Evolutionary conservation across 345 rosid species (phyloP), one percentile per base, ranked within the genome.

Genomic region (Moringa oleifera): DNA sequence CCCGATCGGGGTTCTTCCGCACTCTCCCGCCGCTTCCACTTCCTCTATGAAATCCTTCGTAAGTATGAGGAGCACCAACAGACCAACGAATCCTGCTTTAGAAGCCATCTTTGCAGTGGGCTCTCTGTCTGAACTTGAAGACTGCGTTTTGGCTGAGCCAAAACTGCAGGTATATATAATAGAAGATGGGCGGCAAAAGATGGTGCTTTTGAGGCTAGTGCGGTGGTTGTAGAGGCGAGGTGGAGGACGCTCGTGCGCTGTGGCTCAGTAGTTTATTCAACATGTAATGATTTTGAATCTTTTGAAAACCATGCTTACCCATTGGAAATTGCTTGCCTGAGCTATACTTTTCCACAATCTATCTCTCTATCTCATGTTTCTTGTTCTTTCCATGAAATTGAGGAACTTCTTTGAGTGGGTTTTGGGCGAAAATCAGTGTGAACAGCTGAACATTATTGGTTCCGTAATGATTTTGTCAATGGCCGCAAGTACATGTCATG

Each of bases 1-100:
- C 46, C 68, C 45, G 0, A 91, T 82, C 0, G 96, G 96, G 4
- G 83, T 85, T 61, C 52, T 84, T 63, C 98, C 92, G 25, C 96
- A 89, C 72, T 75, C 91, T 17, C 90, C 89, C 0, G 85, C 96
- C 0, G 79, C 94, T 31, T 72, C 71, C 15, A 9, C 70, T 3
- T 23, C 71, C 20, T 53, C 15, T 1, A 67, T 21, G 4, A 71
- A 57, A 23, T 20, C 61, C 52, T 50, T 20, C 7, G 79, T 65
- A 51, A 59, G 70, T 20, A 86, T 3, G 51, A 79, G 33, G 58
- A 76, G 18, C 52, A 74, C 54, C 16, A 82, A 36, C 28, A 79
- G 28, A 10, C 49, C 50, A 23, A 67, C 59, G 53, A 78, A 36
- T 5, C 37, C 37, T 33, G 11, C 37, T 11, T 33, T 33, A 47